Evolutionary conservation across 768 basidiomycete species (phyloP), one percentile per base, ranked within the genome.

Genomic region (Mrakia blollopis): DNA sequence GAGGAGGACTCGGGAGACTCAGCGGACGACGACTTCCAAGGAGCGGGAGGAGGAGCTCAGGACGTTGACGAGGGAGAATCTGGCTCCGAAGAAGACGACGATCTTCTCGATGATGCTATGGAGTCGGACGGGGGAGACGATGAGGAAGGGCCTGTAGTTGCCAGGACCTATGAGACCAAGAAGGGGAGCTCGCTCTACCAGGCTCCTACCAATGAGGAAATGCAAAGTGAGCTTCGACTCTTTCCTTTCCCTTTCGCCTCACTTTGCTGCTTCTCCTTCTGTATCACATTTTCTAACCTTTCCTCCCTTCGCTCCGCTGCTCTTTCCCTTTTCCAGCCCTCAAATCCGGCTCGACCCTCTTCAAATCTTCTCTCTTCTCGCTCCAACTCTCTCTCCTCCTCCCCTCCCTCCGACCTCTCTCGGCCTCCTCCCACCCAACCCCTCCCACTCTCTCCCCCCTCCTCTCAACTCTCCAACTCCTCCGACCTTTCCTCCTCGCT

Each of bases 311-410:
- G 10, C 44, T 6, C 14, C 14, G 39, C 11, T 11, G 11, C n/a
- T n/a, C n/a, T n/a, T n/a, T n/a, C n/a, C n/a, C n/a, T n/a, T n/a
- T n/a, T 44, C 44, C 78, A 62, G 79, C 77, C 35, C 75, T 78
- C 50, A 62, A 79, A 50, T 76, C 79, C 4, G 80, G 79, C 0
- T 79, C 90, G 91, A 23, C 86, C 75, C 85, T 93, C 30, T 93
- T 89, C 82, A 87, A 88, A 80, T 94, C 92, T 0, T 90, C 86
- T 74, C 88, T 91, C 3, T 94, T 95, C 86, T 92, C 92, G 80
- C 86, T 95, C 13, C 92, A 94, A 87, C 78, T 79, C n/a, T 70
- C n/a, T 35, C 74, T 35, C 39, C 80, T 75, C 39, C 78, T 52
- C 79, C 80, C 16, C 72, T 70, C 25, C 52, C 41, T 37, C 81